Percentiles rank a stretch among this genome's conserved stretches.
Conservation (phyloP, 139 green algal species). For the Micractinium sp. region DNA sequence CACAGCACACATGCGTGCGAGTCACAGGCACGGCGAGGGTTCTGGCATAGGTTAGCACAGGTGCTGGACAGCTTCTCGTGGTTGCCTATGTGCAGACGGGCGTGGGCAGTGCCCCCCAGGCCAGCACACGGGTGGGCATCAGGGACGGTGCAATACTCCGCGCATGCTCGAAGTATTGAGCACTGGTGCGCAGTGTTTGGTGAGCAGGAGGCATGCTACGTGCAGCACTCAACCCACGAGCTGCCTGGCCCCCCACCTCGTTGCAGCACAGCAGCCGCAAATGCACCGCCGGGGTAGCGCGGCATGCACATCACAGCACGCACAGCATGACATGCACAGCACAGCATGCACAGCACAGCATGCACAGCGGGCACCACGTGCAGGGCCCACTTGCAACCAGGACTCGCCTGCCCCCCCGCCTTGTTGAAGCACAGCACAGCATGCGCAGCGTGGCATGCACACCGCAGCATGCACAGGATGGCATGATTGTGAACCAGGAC, state of each 20-base stretch:
- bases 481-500: no score
- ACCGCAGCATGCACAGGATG: background rate
- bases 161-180: no score
- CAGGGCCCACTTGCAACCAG: no score
- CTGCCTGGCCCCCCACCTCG: slow-evolving; percentile 35
- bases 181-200: no score
- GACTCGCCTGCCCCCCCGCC: slow-evolving; percentile 51
- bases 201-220: no score
- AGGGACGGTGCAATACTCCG: no score
- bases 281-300: no score
- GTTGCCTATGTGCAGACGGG: background rate
- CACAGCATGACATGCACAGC: no score
- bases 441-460: background rate
- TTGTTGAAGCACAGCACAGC: slow-evolving; percentile 57
- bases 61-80: background rate
- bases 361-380: background rate
- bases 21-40: background rate
- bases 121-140: no score
- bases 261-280: slow-evolving; percentile 51
- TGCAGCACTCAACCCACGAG: no score
- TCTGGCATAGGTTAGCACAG: background rate
- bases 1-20: no score
- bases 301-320: no score
- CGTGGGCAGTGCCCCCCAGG: background rate
- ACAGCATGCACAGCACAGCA: background rate